A percentile compares a stretch with the other conserved stretches of the same genome.
Conservation (phyloP, 208 protist species). For the Balamuthia mandrillaris region DNA sequence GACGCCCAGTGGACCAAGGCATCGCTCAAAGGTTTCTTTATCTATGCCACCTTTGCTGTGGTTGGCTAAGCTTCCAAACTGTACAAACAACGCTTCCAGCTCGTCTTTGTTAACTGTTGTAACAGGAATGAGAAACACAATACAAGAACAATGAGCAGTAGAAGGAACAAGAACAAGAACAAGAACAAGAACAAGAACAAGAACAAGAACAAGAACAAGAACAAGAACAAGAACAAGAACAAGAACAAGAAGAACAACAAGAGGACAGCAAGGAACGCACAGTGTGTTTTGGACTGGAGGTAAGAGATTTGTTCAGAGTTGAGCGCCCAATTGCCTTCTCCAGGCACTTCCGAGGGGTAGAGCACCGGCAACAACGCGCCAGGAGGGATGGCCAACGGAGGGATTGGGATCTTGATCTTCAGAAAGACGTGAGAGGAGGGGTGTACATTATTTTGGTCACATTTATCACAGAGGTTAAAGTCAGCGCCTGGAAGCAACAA, state of each 20-base stretch:
- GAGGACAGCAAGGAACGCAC: not conserved
- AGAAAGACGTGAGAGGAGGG: constrained; percentile 26
- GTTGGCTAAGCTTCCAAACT: constrained; percentile 39
- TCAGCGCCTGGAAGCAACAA: not conserved
- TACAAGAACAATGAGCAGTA: not conserved
- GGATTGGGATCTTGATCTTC: constrained; percentile 41
- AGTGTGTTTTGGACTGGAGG: constrained; percentile 38
- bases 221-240: too few species aligned
- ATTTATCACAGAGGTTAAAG: constrained; percentile 17
- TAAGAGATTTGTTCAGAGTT: not conserved
- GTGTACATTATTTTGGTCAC: not conserved
- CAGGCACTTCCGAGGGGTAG: too few species aligned
- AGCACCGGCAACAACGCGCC: constrained; percentile 28
- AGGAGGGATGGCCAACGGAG: not conserved
- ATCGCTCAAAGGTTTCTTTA: constrained; percentile 51
- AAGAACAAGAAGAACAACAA: too few species aligned
- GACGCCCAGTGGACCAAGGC: constrained; percentile 51
- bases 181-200: too few species aligned
- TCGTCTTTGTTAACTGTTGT: constrained; percentile 37
- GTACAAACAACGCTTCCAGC: constrained; percentile 49
- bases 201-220: too few species aligned
- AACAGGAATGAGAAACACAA: not conserved
- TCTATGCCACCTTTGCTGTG: constrained; percentile 39
- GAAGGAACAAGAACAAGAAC: too few species aligned
- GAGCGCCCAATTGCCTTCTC: not conserved